Percentiles rank a stretch among this genome's conserved stretches.
Evolutionary conservation across 495 filamentous ascomycete genomes (phyloP).

Genomic region (Aspergillus incahuasiensis): DNA sequence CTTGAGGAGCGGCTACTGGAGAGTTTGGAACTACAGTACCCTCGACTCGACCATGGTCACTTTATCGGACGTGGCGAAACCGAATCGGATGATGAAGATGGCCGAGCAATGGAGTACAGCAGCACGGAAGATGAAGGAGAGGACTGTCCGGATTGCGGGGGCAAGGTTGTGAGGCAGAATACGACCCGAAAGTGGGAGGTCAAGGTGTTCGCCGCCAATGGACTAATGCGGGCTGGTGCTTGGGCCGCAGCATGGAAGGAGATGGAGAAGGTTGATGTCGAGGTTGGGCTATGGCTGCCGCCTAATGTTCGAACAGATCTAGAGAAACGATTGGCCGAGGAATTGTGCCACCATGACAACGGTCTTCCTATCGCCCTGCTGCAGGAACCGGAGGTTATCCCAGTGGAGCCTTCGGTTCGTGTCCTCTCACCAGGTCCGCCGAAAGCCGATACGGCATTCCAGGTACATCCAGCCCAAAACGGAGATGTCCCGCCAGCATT

Average conservation of each 20-base stretch:
- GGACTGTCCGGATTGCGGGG: constrained; percentile 59
- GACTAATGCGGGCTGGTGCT: constrained; percentile 83
- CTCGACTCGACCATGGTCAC: constrained; percentile 76
- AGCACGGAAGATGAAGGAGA: constrained; percentile 38
- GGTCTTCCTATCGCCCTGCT: constrained; percentile 15
- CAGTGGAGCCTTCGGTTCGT: not conserved
- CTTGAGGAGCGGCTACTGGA: constrained; percentile 91
- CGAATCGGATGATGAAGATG: constrained; percentile 34
- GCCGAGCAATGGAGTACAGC: constrained; percentile 28
- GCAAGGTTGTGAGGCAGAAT: constrained; percentile 45
- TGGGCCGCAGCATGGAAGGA: constrained; percentile 94
- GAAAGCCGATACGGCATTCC: not conserved
- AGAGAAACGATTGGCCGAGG: constrained; percentile 35
- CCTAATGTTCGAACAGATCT: constrained; percentile 46
- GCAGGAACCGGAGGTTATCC: constrained; percentile 11
- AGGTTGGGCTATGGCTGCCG: constrained; percentile 70
- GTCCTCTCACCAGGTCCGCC: not conserved
- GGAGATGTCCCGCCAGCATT: not conserved
- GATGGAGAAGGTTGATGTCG: constrained; percentile 96
- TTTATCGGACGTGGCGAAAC: constrained; percentile 42
- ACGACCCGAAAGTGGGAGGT: constrained; percentile 67
- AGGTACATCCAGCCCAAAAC: not conserved
- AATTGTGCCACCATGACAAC: constrained; percentile 8
- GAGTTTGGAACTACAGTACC: constrained; percentile 70
- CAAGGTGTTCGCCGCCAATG: constrained; percentile 89